Evolutionary conservation across 1,284 basidiomycete genomes (phyloP).

Genomic region (Crucibulum cyathiforme): DNA sequence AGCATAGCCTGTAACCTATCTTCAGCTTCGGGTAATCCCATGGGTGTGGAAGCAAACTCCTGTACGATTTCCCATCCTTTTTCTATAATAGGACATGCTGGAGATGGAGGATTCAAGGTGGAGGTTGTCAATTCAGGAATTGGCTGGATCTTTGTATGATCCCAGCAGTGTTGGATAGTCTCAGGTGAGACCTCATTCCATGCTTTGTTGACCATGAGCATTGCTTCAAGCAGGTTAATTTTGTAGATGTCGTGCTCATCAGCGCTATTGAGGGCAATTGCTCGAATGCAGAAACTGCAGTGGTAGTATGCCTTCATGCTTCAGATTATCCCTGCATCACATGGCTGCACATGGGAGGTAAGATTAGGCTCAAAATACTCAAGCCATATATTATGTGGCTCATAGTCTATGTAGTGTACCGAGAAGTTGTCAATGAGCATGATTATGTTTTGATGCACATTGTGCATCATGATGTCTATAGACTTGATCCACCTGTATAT

Average conservation of each 20-base stretch:
- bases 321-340: constrained; percentile 37
- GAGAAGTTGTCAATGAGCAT: not conserved
- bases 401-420: not conserved
- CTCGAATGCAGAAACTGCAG: constrained; percentile 15
- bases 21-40: constrained; percentile 22
- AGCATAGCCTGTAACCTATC: constrained; percentile 11
- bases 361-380: constrained; percentile 36
- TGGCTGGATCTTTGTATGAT: not conserved
- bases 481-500: not conserved
- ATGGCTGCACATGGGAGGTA: constrained; percentile 32
- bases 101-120: not conserved
- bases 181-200: not conserved
- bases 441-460: not conserved
- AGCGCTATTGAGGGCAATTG: constrained; percentile 30
- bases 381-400: constrained; percentile 6
- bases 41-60: constrained; percentile 19
- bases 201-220: constrained; percentile 21
- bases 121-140: not conserved
- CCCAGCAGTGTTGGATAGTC: not conserved
- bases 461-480: not conserved
- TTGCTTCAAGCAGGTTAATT: constrained; percentile 34
- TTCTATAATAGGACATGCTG: not conserved
- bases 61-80: constrained; percentile 20
- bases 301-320: constrained; percentile 39
- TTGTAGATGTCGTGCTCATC: constrained; percentile 32